Evolutionary conservation across 2,329 filamentous ascomycete genomes (phyloP), one percentile per base, ranked within the genome.

Genomic region (Penicillium fuscoglaucum): DNA sequence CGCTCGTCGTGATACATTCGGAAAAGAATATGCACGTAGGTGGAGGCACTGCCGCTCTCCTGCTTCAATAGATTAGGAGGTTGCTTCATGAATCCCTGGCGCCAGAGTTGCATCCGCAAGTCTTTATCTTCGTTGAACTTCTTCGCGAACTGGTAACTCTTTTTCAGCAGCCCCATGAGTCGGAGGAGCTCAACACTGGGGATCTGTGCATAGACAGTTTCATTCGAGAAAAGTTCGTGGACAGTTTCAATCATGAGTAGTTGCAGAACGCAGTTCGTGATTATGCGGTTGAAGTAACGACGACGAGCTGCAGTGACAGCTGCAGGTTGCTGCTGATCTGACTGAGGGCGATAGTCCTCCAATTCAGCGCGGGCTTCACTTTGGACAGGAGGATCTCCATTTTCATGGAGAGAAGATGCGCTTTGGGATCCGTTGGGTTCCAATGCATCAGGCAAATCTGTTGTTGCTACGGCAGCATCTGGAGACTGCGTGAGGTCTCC

Each of bases 241-340:
- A 99, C 96, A 0, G 96, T 99, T 76, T 99, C 96, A 68, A 99
- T 99, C 92, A 99, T 99, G 63, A 99, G 86, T 2, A 99, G 85
- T 75, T 99, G 96, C 9, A 99, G 82, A 4, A 99, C 96, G 73
- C 95, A 99, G 66, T 96, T 93, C 15, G 93, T 97, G 76, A 99
- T 99, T 75, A 99, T 99, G 66, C 93, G 90, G 78, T 99, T 99
- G 83, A 99, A 99, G 80, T 97, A 97, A 52, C 93, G 89, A 37
- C 95, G 87, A 28, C 95, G 90, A 0, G 95, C 92, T 2, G 92
- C 91, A 1, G 95, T 98, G 6, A 99, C 93, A 1, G 96, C 90
- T 6, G 96, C 84, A 0, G 93, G 91, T 59, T 96, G 91, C 74
- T 95, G 91, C 73, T 96, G 92, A 54, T 84, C 87, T 26, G 85